Evolutionary conservation across 2,329 filamentous ascomycete species (phyloP).

Genomic region (Cordyceps javanica): DNA sequence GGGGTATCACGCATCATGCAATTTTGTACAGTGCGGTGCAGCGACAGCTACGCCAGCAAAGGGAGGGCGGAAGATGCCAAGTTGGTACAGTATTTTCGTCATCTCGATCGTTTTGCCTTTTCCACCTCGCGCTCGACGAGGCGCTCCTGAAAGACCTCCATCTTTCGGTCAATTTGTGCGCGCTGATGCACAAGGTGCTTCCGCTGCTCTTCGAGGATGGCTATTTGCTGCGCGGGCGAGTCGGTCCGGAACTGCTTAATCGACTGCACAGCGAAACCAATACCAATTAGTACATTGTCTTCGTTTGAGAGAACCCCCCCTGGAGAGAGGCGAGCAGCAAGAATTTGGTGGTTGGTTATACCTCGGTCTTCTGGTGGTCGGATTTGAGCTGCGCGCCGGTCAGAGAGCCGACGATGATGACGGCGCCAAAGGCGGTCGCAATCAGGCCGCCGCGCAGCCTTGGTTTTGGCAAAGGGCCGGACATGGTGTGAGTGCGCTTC

Average conservation of each 20-base stretch:
- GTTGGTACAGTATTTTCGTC: not conserved
- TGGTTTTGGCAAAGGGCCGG: slow-evolving; percentile 19
- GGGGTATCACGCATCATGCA: slow-evolving; percentile 14
- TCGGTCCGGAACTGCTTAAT: slow-evolving; percentile 33
- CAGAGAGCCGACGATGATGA: slow-evolving; percentile 40
- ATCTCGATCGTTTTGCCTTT: not conserved
- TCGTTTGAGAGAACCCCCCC: too few relatives aligned
- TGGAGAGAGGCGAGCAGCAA: too few relatives aligned
- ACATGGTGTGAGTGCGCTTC: slow-evolving; percentile 14
- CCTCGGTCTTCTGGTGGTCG: slow-evolving; percentile 40
- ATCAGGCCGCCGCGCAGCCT: slow-evolving; percentile 28
- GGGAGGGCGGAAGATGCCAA: too few relatives aligned
- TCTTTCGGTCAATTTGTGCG: slow-evolving; percentile 35
- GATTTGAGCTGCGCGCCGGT: slow-evolving; percentile 46
- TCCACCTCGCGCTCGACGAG: slow-evolving; percentile 31
- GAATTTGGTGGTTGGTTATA: slow-evolving; percentile 18
- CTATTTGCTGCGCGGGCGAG: slow-evolving; percentile 38
- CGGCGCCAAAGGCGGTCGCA: slow-evolving; percentile 40
- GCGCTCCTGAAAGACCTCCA: slow-evolving; percentile 33
- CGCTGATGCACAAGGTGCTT: slow-evolving; percentile 32
- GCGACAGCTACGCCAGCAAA: not conserved
- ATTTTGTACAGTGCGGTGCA: not conserved
- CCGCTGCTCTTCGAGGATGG: slow-evolving; percentile 37
- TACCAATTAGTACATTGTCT: not conserved
- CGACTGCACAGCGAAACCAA: slow-evolving; percentile 17